These are phyloP conservation scores for Macrolepiota fuliginosa DNA, from an alignment of 768 basidiomycete genomes.

Conservation along the genomic window DNA sequence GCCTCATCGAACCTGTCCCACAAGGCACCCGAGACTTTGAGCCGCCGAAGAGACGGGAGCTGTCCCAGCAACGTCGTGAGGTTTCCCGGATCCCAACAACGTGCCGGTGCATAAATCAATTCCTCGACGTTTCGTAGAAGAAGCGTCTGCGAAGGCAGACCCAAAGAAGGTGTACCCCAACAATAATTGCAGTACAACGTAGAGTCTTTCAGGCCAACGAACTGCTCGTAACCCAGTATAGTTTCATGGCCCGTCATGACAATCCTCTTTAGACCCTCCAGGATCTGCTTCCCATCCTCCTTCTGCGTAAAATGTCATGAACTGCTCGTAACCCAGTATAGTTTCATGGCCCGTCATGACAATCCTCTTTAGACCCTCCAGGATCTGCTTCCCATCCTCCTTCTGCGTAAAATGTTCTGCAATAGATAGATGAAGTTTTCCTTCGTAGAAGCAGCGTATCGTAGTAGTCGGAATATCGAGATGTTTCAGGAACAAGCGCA, in stretches of 20 bases:
- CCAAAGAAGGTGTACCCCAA: background rate
- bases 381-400: background rate
- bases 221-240: background rate
- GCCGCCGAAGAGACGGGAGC: background rate
- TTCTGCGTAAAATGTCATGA: background rate
- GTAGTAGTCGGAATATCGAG: background rate
- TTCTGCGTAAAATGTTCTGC: background rate
- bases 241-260: background rate
- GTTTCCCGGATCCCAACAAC: background rate
- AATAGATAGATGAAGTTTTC: background rate
- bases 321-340: background rate
- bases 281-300: background rate
- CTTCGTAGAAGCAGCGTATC: background rate
- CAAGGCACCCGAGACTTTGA: background rate
- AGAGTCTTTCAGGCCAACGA: background rate
- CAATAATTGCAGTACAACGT: background rate
- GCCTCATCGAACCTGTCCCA: background rate
- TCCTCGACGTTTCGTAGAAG: background rate
- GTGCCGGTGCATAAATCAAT: background rate
- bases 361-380: background rate
- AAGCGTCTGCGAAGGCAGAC: background rate
- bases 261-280: background rate
- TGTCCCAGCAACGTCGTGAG: background rate
- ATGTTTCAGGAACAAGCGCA: background rate
- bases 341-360: background rate